These are phyloP conservation scores for Vachellia pachyceras DNA, from an alignment of 306 rosid species.

Conservation along the genomic window DNA sequence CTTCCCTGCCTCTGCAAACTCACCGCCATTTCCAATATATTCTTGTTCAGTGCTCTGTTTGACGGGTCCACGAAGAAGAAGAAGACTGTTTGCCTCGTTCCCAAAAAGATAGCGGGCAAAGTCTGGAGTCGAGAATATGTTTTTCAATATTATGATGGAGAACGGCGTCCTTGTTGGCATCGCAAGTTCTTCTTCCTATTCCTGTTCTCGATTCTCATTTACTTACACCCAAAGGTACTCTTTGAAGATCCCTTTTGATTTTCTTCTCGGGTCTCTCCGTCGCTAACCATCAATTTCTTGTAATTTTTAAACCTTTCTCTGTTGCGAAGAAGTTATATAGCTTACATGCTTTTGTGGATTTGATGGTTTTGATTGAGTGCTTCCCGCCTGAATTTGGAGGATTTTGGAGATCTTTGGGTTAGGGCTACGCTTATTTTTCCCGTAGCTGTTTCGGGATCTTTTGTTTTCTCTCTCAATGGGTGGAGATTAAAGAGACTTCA, in stretches of 20 bases:
- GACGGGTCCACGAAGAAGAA: slow-evolving; percentile 7
- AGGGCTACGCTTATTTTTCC: slow-evolving; percentile 52
- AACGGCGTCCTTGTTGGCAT: slow-evolving; percentile 59
- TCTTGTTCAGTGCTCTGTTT: slow-evolving; percentile 1
- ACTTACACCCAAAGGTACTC: too few relatives aligned
- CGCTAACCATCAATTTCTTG: not conserved
- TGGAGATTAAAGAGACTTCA: slow-evolving; percentile 44
- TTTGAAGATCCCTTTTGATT: too few relatives aligned
- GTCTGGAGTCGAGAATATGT: slow-evolving; percentile 43
- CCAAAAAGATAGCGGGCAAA: not conserved
- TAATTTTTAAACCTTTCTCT: not conserved
- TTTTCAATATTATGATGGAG: slow-evolving; percentile 71
- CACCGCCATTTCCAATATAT: not conserved
- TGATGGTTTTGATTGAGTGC: too few relatives aligned
- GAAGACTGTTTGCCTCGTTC: not conserved
- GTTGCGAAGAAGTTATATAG: too few relatives aligned
- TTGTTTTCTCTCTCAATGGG: slow-evolving; percentile 29
- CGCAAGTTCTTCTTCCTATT: slow-evolving; percentile 47
- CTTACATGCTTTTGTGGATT: too few relatives aligned
- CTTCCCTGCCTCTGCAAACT: slow-evolving; percentile 35
- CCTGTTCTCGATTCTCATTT: too few relatives aligned
- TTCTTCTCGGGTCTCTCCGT: too few relatives aligned
- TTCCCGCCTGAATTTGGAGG: too few relatives aligned
- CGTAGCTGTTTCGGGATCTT: slow-evolving; percentile 58
- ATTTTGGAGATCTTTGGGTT: slow-evolving; percentile 49